Evolutionary conservation across 208 protist species (phyloP).

Genomic region (Acanthamoeba triangularis): DNA sequence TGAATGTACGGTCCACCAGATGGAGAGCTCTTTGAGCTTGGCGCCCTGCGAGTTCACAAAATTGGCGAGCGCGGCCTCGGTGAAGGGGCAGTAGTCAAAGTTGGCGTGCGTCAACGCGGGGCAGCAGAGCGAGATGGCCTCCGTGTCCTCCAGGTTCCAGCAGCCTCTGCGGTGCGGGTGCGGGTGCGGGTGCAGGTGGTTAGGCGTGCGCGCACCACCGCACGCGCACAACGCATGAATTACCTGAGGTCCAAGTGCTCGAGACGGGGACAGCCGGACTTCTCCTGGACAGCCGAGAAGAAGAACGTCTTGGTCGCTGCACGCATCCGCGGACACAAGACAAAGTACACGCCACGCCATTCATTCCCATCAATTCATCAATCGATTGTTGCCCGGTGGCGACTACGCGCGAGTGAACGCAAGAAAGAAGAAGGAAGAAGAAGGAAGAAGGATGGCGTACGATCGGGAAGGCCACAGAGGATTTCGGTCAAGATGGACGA

Average conservation of each 20-base stretch:
- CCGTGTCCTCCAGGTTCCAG: not conserved
- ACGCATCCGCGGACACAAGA: not conserved
- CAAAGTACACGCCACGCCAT: not conserved
- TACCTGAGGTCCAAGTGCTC: not conserved
- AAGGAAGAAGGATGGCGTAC: not conserved
- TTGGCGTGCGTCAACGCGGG: constrained; percentile 17
- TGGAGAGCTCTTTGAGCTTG: constrained; percentile 18
- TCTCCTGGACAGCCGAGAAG: not conserved
- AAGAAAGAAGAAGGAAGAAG: too few species aligned
- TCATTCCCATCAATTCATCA: not conserved
- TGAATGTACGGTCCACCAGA: constrained; percentile 3
- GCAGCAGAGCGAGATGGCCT: not conserved
- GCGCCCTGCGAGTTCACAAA: not conserved
- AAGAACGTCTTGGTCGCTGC: not conserved
- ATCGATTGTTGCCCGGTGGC: too few species aligned
- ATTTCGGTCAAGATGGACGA: not conserved
- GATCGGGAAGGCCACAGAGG: not conserved
- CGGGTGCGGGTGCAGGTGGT: too few species aligned
- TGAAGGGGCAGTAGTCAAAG: constrained; percentile 40
- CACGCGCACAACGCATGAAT: not conserved
- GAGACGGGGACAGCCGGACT: not conserved
- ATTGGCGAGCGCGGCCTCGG: not conserved
- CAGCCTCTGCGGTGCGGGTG: not conserved
- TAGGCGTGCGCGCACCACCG: not conserved
- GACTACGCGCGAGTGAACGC: too few species aligned